These are phyloP conservation scores for Pseudonitzschia multiseries DNA, from an alignment of 108 stramenopile species.

Conservation along the genomic window DNA sequence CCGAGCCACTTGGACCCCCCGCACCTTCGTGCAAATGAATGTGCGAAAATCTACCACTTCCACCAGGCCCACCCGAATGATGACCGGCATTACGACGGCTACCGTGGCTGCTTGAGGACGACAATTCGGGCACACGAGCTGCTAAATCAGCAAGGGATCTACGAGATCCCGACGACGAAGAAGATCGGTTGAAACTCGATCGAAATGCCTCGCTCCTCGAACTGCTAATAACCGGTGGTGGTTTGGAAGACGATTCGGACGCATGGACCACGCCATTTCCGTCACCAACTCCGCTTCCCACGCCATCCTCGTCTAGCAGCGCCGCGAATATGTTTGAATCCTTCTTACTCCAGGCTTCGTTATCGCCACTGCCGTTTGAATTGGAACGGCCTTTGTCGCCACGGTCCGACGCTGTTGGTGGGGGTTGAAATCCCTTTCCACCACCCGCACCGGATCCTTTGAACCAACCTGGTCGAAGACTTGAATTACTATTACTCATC, in stretches of 20 bases:
- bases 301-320: conserved; percentile 52
- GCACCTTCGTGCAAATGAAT: conserved; percentile 11
- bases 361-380: conserved; percentile 26
- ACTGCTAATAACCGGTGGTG: conserved; percentile 18
- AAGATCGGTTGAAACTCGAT: conserved; percentile 26
- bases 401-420: conserved; percentile 58
- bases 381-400: conserved; percentile 29
- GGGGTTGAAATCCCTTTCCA: conserved; percentile 78
- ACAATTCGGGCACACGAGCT: conserved; percentile 35
- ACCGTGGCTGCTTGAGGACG: conserved; percentile 7
- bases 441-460: conserved; percentile 39
- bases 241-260: conserved; percentile 21
- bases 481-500: conserved; percentile 31
- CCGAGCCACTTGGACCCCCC: conserved; percentile 17
- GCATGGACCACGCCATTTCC: conserved; percentile 2
- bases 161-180: conserved; percentile 28
- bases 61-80: conserved; percentile 13
- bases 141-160: conserved; percentile 64
- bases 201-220: conserved; percentile 45
- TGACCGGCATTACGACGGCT: not conserved
- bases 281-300: conserved; percentile 11
- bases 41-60: conserved; percentile 34
- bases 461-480: conserved; percentile 57
- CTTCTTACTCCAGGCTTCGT: conserved; percentile 25
- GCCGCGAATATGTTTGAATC: conserved; percentile 52